These are phyloP conservation scores for Furcasterigmium sp. DNA, from an alignment of 2,329 filamentous ascomycete genomes.

Conservation along the genomic window DNA sequence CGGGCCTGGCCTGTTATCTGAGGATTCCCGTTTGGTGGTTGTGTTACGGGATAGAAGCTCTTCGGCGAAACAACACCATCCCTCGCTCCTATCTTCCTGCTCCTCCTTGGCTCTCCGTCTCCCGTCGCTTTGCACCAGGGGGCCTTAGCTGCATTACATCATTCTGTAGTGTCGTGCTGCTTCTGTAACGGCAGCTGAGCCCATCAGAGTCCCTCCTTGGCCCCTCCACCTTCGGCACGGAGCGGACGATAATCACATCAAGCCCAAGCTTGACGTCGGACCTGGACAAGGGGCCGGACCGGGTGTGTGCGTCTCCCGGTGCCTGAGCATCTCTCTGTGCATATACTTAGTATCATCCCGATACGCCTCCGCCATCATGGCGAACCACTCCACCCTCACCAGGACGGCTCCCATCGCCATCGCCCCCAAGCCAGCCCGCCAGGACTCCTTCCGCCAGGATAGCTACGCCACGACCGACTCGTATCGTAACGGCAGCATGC, in stretches of 20 bases:
- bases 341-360: slow-evolving; percentile 10
- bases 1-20: slow-evolving; percentile 1
- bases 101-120: slow-evolving; percentile 1
- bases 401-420: slow-evolving; percentile 63
- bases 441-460: slow-evolving; percentile 39
- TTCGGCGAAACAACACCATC: background rate
- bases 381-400: slow-evolving; percentile 41
- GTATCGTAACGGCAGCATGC: slow-evolving; percentile 40
- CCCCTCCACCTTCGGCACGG: background rate
- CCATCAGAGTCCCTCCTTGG: background rate
- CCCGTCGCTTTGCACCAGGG: slow-evolving; percentile 3
- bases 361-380: slow-evolving; percentile 35
- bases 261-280: background rate
- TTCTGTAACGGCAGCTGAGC: no score
- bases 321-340: no score
- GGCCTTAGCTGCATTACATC: slow-evolving; percentile 1
- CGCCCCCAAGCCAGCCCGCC: slow-evolving; percentile 50
- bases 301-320: no score
- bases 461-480: slow-evolving; percentile 42
- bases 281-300: slow-evolving; percentile 7
- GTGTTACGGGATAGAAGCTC: slow-evolving; percentile 5
- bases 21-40: slow-evolving; percentile 1
- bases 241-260: slow-evolving; percentile 2
- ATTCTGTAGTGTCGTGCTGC: background rate
- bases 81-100: background rate